Percentiles rank a stretch among this genome's conserved stretches.
These are phyloP conservation scores for Carex littledalei DNA, from an alignment of 176 grass and related monocot species.

Conservation along the genomic window DNA sequence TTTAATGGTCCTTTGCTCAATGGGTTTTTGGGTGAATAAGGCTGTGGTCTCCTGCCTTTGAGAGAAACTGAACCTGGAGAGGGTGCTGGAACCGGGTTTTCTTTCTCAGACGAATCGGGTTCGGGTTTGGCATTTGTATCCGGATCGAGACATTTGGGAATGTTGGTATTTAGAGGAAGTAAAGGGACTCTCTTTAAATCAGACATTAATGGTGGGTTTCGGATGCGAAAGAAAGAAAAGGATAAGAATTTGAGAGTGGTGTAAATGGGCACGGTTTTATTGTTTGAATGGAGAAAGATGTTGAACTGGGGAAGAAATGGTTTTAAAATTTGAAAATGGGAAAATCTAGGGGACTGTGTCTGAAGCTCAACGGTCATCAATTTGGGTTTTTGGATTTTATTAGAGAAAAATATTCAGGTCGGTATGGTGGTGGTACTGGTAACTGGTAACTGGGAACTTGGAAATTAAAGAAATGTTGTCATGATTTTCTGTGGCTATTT, in stretches of 20 bases:
- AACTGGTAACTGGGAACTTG: neutral
- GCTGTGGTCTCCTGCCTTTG: conserved; percentile 15
- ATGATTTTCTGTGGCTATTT: neutral
- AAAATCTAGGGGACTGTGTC: neutral
- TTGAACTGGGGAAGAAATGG: neutral
- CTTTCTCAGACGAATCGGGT: conserved; percentile 29
- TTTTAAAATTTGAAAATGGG: conserved; percentile 70
- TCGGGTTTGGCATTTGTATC: neutral
- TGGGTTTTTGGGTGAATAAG: neutral
- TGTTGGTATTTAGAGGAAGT: conserved; percentile 33
- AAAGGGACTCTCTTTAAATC: conserved; percentile 44
- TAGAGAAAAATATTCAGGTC: neutral
- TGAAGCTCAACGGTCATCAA: conserved; percentile 35
- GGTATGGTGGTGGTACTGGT: neutral
- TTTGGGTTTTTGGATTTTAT: conserved; percentile 28
- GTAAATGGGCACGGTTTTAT: neutral
- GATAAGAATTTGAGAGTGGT: neutral
- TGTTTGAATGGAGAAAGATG: conserved; percentile 27
- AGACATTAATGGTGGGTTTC: conserved; percentile 18
- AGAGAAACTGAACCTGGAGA: neutral
- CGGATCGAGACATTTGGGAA: neutral
- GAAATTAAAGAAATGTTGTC: neutral
- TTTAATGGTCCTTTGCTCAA: conserved; percentile 25
- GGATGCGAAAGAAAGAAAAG: neutral
- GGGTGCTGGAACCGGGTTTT: conserved; percentile 31